These are phyloP conservation scores for Sugiyamaella valdiviana DNA, from an alignment of 805 yeast species.

Conservation along the genomic window DNA sequence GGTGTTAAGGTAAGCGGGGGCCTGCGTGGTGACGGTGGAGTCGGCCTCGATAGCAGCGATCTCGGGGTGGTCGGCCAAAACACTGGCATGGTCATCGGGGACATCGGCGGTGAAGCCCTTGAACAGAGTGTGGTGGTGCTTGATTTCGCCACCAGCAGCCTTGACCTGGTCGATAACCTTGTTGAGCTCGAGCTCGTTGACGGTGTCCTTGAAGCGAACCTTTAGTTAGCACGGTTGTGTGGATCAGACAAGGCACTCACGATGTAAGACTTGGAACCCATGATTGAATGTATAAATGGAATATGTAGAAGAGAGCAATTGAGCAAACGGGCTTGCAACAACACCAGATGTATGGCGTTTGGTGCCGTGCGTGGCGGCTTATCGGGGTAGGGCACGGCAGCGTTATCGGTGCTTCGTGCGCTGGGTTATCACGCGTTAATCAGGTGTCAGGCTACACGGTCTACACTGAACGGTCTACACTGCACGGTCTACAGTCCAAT, in stretches of 20 bases:
- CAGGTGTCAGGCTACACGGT: too few species aligned
- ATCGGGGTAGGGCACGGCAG: neutral
- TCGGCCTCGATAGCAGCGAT: constrained; percentile 31
- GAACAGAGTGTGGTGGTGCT: constrained; percentile 31
- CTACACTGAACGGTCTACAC: too few species aligned
- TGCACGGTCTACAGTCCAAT: too few species aligned
- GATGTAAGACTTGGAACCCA: constrained; percentile 17
- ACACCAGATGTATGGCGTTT: neutral
- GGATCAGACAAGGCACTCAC: constrained; percentile 6
- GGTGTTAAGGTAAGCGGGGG: neutral
- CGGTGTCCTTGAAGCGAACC: constrained; percentile 22
- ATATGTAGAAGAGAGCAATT: too few species aligned
- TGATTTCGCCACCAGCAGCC: constrained; percentile 24
- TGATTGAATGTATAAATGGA: neutral
- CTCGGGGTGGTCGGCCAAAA: constrained; percentile 26
- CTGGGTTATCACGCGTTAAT: neutral
- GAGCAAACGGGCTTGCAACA: neutral
- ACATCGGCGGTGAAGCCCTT: constrained; percentile 32
- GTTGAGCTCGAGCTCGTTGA: constrained; percentile 17
- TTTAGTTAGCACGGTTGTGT: neutral
- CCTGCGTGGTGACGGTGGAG: constrained; percentile 25
- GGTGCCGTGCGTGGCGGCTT: neutral
- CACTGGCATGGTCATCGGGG: constrained; percentile 26
- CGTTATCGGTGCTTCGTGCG: neutral
- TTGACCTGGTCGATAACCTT: constrained; percentile 21